These are phyloP conservation scores for Linnemannia schmuckeri DNA, from an alignment of 192 early-diverging fungal genomes.

Conservation along the genomic window DNA sequence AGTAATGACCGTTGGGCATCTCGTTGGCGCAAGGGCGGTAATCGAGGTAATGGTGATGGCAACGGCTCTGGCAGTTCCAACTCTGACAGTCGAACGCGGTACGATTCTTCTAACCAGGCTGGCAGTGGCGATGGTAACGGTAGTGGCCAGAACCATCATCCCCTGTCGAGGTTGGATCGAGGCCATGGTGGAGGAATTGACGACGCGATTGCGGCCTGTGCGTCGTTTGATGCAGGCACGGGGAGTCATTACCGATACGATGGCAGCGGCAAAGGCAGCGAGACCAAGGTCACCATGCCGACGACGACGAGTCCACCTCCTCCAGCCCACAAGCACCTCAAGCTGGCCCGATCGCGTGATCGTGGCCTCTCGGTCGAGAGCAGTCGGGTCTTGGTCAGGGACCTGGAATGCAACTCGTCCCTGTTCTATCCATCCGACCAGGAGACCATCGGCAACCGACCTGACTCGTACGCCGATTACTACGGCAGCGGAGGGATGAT, in stretches of 20 bases:
- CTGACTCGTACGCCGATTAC: slow-evolving; percentile 18
- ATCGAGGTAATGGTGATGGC: not conserved
- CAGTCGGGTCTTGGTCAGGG: slow-evolving; percentile 32
- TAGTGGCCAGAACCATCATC: not conserved
- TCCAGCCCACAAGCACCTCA: not conserved
- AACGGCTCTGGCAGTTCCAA: not conserved
- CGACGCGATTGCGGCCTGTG: not conserved
- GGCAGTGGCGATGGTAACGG: not conserved
- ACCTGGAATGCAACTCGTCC: slow-evolving; percentile 27
- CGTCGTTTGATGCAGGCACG: not conserved
- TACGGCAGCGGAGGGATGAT: slow-evolving; percentile 7
- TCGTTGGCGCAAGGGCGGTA: not conserved
- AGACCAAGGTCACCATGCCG: not conserved
- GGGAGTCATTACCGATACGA: not conserved
- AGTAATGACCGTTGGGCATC: not conserved
- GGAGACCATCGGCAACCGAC: not conserved
- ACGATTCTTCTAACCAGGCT: not conserved
- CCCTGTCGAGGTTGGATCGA: not conserved
- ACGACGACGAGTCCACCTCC: not conserved
- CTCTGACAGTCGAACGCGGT: not conserved
- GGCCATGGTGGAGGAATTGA: not conserved
- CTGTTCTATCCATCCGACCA: slow-evolving; percentile 16
- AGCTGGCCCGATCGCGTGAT: slow-evolving; percentile 22
- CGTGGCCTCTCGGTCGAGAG: slow-evolving; percentile 33
- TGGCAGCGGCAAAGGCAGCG: not conserved